Conservation (phyloP, 495 filamentous ascomycete genomes). For the Hypoxylon fragiforme region DNA sequence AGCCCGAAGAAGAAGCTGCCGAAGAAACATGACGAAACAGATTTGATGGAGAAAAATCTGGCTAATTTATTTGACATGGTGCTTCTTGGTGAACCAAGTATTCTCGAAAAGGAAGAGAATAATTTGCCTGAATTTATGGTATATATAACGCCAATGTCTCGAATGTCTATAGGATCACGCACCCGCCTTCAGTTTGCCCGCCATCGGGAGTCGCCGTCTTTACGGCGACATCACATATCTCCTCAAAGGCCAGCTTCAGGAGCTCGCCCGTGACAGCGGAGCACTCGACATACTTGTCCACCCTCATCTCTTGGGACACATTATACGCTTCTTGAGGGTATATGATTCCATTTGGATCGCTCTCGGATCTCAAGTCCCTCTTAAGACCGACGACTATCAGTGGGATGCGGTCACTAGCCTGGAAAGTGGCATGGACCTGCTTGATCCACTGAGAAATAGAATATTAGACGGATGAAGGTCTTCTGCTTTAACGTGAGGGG, state of each 20-base stretch:
- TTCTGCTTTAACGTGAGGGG: slow-evolving; percentile 4
- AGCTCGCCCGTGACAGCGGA: slow-evolving; percentile 86
- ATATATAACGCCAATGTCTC: too few species aligned
- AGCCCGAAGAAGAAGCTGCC: slow-evolving; percentile 25
- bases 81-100: background rate
- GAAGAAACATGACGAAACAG: slow-evolving; percentile 33
- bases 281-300: slow-evolving; percentile 89
- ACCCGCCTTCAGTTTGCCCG: slow-evolving; percentile 50
- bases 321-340: slow-evolving; percentile 73
- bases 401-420: slow-evolving; percentile 61
- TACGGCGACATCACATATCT: slow-evolving; percentile 71
- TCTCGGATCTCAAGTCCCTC: slow-evolving; percentile 69
- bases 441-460: slow-evolving; percentile 63
- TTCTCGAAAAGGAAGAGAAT: too few species aligned
- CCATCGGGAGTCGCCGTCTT: slow-evolving; percentile 56
- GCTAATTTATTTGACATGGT: background rate
- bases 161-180: slow-evolving; percentile 39
- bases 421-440: slow-evolving; percentile 65
- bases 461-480: slow-evolving; percentile 4
- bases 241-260: slow-evolving; percentile 70
- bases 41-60: slow-evolving; percentile 24
- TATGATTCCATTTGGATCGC: slow-evolving; percentile 68
- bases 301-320: slow-evolving; percentile 79
- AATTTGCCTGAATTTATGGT: too few species aligned
- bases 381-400: slow-evolving; percentile 82